phyloP scores from a whole-genome alignment of 352 stramenopile species.

The Globisporangium mamillatum region DNA sequence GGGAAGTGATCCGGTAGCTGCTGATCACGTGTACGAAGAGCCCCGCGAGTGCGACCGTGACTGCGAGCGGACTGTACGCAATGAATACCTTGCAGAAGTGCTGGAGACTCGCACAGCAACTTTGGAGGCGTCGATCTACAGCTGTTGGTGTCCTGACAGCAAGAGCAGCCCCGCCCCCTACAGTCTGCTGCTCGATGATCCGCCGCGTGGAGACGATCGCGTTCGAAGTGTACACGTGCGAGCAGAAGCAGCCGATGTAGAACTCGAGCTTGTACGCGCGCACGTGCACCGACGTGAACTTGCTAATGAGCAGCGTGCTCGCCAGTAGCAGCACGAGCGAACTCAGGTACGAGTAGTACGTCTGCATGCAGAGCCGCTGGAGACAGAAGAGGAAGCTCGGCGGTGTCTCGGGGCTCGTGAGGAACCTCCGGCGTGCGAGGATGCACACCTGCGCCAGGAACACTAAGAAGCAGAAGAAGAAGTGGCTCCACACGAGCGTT shows the following conservation, averaged over 20 bases:
- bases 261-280: slow-evolving; percentile 6
- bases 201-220: slow-evolving; percentile 2
- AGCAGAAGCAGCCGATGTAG: slow-evolving; percentile 7
- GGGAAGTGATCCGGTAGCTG: slow-evolving; percentile 1
- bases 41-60: slow-evolving; percentile 6
- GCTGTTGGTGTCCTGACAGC: neutral
- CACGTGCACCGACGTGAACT: neutral
- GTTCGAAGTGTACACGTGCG: slow-evolving; percentile 5
- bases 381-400: neutral
- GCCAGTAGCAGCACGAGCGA: slow-evolving; percentile 3
- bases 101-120: neutral
- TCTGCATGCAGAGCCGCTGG: neutral
- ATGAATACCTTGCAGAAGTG: neutral
- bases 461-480: slow-evolving; percentile 3
- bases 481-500: slow-evolving; percentile 5
- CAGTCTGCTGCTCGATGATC: slow-evolving; percentile 8
- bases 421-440: neutral
- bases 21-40: slow-evolving; percentile 14
- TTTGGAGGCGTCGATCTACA: no score
- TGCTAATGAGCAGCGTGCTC: neutral
- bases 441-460: slow-evolving; percentile 4
- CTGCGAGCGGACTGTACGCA: neutral
- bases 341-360: slow-evolving; percentile 8
- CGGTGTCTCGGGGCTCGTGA: neutral
- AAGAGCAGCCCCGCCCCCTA: neutral